Percentiles rank a stretch among this genome's conserved stretches.
These are phyloP conservation scores for Coemansia sp. DNA, from an alignment of 192 early-diverging fungal genomes.

Conservation along the genomic window DNA sequence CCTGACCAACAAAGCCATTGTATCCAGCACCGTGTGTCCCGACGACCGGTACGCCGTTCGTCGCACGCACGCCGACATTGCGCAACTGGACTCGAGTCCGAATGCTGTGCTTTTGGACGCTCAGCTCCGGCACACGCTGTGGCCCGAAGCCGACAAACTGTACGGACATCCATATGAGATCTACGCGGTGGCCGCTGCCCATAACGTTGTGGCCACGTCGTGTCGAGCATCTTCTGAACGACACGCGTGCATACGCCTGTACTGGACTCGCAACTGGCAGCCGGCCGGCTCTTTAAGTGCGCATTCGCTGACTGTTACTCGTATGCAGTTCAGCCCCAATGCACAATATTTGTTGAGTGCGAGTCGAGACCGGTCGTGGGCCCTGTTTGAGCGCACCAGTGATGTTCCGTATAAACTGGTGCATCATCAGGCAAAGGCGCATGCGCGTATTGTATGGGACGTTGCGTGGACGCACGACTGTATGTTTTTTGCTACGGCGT, in stretches of 20 bases:
- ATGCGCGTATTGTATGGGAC: constrained; percentile 94
- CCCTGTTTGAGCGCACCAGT: constrained; percentile 63
- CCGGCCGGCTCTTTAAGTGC: constrained; percentile 62
- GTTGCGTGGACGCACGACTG: constrained; percentile 80
- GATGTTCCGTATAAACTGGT: constrained; percentile 60
- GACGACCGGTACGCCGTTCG: constrained; percentile 61
- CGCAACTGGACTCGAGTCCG: constrained; percentile 44
- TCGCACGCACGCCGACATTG: constrained; percentile 60
- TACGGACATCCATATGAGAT: constrained; percentile 97
- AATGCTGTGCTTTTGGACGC: constrained; percentile 75
- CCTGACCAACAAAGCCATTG: constrained; percentile 93
- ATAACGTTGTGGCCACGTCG: constrained; percentile 74
- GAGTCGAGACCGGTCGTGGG: constrained; percentile 88
- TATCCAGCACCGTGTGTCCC: neutral
- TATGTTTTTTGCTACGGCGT: constrained; percentile 81
- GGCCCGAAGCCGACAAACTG: constrained; percentile 95
- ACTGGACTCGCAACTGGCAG: constrained; percentile 31
- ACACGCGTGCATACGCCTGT: constrained; percentile 46
- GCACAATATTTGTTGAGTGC: constrained; percentile 73
- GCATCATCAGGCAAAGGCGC: constrained; percentile 66
- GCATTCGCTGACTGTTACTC: constrained; percentile 85
- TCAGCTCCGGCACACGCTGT: constrained; percentile 86
- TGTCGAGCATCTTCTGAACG: constrained; percentile 34
- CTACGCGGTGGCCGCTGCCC: constrained; percentile 71
- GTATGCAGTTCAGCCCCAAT: constrained; percentile 70